Evolutionary conservation across 164 flowering plant species (phyloP), one percentile per base, ranked within the genome.

Genomic region (Berberis vulgaris): DNA sequence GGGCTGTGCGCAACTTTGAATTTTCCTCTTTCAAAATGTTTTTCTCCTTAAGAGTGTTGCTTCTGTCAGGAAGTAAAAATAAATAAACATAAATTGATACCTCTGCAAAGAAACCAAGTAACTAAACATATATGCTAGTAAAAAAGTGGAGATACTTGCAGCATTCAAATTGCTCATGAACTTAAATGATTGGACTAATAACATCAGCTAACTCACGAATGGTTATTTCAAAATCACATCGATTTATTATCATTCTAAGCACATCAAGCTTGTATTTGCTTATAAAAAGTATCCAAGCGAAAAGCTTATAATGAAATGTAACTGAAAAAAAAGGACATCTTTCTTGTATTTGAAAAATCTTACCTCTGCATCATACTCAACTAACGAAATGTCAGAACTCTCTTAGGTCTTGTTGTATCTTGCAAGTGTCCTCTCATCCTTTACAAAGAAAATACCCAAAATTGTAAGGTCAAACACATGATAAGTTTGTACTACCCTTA

Each of bases 381-480:
- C 68, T 10, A 63, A 10, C 52, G 81, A 44, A 57, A 71, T 26
- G 54, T 82, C 80, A 54, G 83, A 61, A 54, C 76, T 64, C 64
- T 80, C 83, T 45, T 60, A 41, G 69, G 75, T 72, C 53, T 80
- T 83, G 73, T 73, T 77, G 80, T 89, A 89, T 80, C 96, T 86
- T 42, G 86, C 71, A 65, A 89, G 78, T 41, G 79, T 89, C 60
- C 62, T 62, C 67, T 80, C 89, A 87, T 85, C 65, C 96, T 89
- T 81, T 69, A 77, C 44, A 72, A 69, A 64, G 26, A 47, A 67
- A 11, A 13, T 9, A 41, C 4, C 1, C 49, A 45, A 57, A 49
- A 52, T 58, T 3, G 53, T 10, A 69, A 47, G 26, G 26, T 26
- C 26, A 26, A 26, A 26, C 26, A 26, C 26, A 26, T 26, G 26